Base-by-base conservation (phyloP, 768 basidiomycete species). In the Amanita thiersii region DNA sequence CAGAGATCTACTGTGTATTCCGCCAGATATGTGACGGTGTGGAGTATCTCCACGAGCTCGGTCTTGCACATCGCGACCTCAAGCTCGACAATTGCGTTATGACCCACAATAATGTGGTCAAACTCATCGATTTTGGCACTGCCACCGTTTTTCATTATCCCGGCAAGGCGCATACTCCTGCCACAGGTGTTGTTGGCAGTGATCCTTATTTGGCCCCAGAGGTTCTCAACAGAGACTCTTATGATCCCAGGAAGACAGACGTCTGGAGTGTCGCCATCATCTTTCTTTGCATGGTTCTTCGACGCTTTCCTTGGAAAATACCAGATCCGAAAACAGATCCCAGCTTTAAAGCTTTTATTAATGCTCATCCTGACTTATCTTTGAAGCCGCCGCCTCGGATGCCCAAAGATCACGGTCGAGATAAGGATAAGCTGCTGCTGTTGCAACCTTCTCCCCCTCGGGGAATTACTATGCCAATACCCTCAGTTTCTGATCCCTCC, bases 31-130 rank as follows among this genome's bases (percentile, higher is more conserved):
- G 93, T 62, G 86, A 90, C 53, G 96, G 96, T 43, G 94, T 99
- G 48, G 87, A 94, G 61, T 98, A 99, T 59, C 81, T 99, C 37
- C 96, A 99, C 63, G 85, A 88, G 50, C 81, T 98, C 69, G 96
- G 96, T 19, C 82, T 98, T 38, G 96, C 96, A 4, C 96, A 99
- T 57, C 88, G 96, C 33, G 96, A 99, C 62, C 79, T 99, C 65
- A 99, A 99, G 63, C 85, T 99, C 46, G 96, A 99, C 69, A 99
- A 99, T 61, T 98, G 96, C 62, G 96, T 99, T 67, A 96, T 99
- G 89, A 94, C 87, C n/a, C 69, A 69, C 2, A 73, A 84, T 56
- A 91, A 97, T 56, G 77, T 96, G 51, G 89, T 99, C 69, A 99
- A 99, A 61, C 76, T 99, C 50, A 99, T 99, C 65, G 96, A 99